phyloP scores from a whole-genome alignment of 2,329 filamentous ascomycete genomes.

The Pezizomycotina sp. region DNA sequence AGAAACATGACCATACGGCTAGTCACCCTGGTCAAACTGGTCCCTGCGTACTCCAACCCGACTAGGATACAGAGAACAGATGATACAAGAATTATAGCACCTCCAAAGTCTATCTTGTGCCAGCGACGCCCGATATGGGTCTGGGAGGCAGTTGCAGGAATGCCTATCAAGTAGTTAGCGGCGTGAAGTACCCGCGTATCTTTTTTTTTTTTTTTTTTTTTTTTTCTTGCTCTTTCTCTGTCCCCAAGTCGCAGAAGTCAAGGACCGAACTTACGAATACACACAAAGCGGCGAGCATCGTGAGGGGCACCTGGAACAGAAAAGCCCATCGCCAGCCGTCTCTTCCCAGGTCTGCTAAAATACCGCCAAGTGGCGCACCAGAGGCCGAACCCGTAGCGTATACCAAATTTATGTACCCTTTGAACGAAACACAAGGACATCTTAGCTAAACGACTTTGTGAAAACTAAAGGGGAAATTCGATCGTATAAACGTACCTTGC shows the following conservation, averaged over 20 bases:
- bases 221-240: no score
- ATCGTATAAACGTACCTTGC: slow-evolving; percentile 51
- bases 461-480: background rate
- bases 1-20: slow-evolving; percentile 41
- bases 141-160: slow-evolving; percentile 45
- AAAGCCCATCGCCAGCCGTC: slow-evolving; percentile 69
- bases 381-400: slow-evolving; percentile 50
- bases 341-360: slow-evolving; percentile 54
- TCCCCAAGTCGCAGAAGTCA: no score
- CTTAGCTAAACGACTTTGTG: background rate
- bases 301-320: slow-evolving; percentile 51
- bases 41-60: slow-evolving; percentile 57
- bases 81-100: slow-evolving; percentile 47
- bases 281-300: slow-evolving; percentile 45
- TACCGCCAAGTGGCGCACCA: slow-evolving; percentile 54
- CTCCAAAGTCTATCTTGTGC: slow-evolving; percentile 57
- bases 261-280: no score
- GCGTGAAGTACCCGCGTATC: no score
- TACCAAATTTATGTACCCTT: slow-evolving; percentile 56
- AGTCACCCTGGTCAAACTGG: slow-evolving; percentile 52
- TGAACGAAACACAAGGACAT: slow-evolving; percentile 23
- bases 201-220: no score
- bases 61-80: slow-evolving; percentile 51
- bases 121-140: slow-evolving; percentile 45
- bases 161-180: no score